Evolutionary conservation across 305 asterid genomes (phyloP).

Genomic region (Solanum hybrid): DNA sequence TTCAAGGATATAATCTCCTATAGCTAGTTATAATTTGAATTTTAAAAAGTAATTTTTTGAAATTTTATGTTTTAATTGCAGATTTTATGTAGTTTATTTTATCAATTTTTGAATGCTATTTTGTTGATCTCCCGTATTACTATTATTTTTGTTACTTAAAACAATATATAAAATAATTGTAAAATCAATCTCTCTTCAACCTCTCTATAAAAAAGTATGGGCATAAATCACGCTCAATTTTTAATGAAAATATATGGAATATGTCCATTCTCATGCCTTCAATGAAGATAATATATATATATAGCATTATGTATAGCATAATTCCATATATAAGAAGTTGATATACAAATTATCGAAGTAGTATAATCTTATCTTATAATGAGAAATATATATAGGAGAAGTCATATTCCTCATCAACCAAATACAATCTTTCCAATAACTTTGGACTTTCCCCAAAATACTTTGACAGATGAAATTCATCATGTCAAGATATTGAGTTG

Average conservation of each 20-base stretch:
- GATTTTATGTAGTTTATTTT: not conserved
- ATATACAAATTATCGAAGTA: not conserved
- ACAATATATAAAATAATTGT: not conserved
- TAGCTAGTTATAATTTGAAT: not conserved
- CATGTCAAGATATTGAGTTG: not conserved
- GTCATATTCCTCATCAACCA: not conserved
- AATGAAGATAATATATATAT: not conserved
- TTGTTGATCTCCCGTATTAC: not conserved
- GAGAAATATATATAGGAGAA: not conserved
- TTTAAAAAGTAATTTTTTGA: rapidly evolving
- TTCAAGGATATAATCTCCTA: not conserved
- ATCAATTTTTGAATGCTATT: not conserved
- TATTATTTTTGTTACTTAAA: not conserved
- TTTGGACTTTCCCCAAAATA: not conserved
- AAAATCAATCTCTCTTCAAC: not conserved
- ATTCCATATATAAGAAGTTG: not conserved
- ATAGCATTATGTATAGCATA: not conserved
- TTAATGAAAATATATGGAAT: not conserved
- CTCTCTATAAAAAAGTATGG: not conserved
- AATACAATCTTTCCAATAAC: not conserved
- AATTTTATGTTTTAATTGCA: not conserved
- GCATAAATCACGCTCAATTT: not conserved
- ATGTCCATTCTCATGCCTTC: not conserved
- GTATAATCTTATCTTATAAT: not conserved
- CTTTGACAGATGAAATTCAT: not conserved